phyloP scores from a whole-genome alignment of 2,329 filamentous ascomycete genomes.

The Xylariales sp. region DNA sequence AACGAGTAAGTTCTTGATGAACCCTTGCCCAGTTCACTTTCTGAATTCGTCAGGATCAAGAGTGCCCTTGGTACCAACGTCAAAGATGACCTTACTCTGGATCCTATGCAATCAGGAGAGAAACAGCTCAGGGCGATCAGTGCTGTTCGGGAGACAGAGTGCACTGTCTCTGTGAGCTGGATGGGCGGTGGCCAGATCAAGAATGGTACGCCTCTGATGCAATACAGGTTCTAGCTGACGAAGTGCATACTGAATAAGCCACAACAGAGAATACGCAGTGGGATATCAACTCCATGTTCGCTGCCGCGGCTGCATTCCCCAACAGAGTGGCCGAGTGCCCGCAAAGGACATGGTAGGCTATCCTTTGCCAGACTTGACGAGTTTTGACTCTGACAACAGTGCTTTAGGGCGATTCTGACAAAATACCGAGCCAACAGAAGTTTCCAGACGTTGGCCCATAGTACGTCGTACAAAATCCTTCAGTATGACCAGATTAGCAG shows the following conservation, averaged over 20 bases:
- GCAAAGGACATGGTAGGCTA: slow-evolving; percentile 1
- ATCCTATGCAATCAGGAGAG: background rate
- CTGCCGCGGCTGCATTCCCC: slow-evolving; percentile 4
- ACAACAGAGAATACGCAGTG: background rate
- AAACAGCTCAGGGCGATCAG: too few relatives aligned
- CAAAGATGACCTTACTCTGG: background rate
- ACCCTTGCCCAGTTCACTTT: too few relatives aligned
- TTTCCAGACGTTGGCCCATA: background rate
- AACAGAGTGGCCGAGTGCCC: slow-evolving; percentile 2
- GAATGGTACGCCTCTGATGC: too few relatives aligned
- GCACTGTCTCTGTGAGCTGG: slow-evolving; percentile 3
- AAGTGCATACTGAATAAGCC: background rate
- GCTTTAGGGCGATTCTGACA: background rate
- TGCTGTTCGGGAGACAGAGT: slow-evolving; percentile 1
- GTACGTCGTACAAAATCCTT: background rate
- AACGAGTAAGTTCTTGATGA: too few relatives aligned
- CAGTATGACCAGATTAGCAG: background rate
- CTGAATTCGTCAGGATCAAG: too few relatives aligned
- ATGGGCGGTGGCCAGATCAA: slow-evolving; percentile 6
- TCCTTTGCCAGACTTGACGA: too few relatives aligned
- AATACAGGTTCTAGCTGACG: too few relatives aligned
- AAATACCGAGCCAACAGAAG: background rate
- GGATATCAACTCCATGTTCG: slow-evolving; percentile 3
- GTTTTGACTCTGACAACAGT: too few relatives aligned
- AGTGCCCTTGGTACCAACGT: background rate